Conservation (phyloP, 352 stramenopile genomes). For the Pythium rishiriense region DNA sequence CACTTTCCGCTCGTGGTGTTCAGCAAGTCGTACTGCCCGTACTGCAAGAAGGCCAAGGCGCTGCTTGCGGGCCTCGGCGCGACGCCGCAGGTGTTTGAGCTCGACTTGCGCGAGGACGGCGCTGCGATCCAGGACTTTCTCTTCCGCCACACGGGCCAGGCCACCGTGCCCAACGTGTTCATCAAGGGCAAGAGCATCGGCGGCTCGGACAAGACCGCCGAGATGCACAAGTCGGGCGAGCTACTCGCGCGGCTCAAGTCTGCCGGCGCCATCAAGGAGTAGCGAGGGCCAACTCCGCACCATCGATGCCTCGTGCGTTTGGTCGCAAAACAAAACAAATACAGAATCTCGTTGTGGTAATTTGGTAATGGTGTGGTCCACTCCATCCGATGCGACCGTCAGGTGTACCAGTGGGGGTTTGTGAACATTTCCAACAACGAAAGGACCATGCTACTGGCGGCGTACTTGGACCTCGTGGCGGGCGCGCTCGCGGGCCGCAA, state of each 20-base stretch:
- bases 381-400: not conserved
- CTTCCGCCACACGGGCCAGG: conserved; percentile 90
- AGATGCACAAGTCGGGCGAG: conserved; percentile 83
- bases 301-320: no score
- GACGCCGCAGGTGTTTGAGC: conserved; percentile 71
- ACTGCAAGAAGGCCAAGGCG: conserved; percentile 87
- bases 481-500: conserved; percentile 50
- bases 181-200: conserved; percentile 95
- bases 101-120: conserved; percentile 87
- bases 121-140: conserved; percentile 91
- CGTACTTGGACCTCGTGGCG: conserved; percentile 63
- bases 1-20: conserved; percentile 78
- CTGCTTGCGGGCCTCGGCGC: conserved; percentile 56
- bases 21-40: conserved; percentile 86
- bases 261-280: conserved; percentile 50
- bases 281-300: no score
- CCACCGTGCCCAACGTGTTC: conserved; percentile 98
- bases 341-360: conserved; percentile 8
- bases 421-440: not conserved
- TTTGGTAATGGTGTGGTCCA: conserved; percentile 18
- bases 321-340: no score
- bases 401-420: not conserved
- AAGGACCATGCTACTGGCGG: conserved; percentile 52
- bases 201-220: conserved; percentile 93
- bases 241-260: conserved; percentile 87